Base-by-base conservation (phyloP, 2,329 filamentous ascomycete species). In the Claviceps purpurea region DNA sequence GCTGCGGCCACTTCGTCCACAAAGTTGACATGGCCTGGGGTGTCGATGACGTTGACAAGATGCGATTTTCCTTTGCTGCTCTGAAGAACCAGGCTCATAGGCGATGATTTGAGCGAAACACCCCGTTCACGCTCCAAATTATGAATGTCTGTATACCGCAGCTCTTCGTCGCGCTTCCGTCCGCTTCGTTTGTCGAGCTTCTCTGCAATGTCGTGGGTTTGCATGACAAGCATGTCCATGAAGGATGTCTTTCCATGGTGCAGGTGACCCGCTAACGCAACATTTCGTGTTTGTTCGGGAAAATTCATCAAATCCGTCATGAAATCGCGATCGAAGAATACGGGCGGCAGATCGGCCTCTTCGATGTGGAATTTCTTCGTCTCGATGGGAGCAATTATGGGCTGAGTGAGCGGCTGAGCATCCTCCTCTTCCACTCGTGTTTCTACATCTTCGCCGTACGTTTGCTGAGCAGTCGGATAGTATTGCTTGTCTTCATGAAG, bases 401-500 rank as follows among this genome's bases (percentile, higher is more conserved):
- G 93, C 62, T 96, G 82, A 34, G 87, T 82, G 56, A 98, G 77
- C 47, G 90, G 87, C 67, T 98, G 93, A 54, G 90, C 87, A 73
- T 98, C 93, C 71, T 97, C 93, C 68, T 98, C 93, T 64, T 97
- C 87, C 40, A 98, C 91, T 68, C 95, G 73, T 1, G 91, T 93
- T 71, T 98, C 93, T 61, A 98, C 93, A 70, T 93, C 90, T 60
- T 83, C 78, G 50, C 93, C 93, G 66, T 97, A 98, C 43, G 95
- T 84, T 68, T 98, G 93, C 64, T 91, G 84, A 52, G 93, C 93
- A n/a, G 90, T 95, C 34, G 93, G 93, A 65, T 98, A 98, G 70
- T 98, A 98, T 67, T 97, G 93, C 69, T 98, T 98, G 72, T 98
- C 93, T 75, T 98, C 93, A 71, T 98, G 93, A 46, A 98, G 79